A percentile compares a stretch with the other conserved stretches of the same genome.
phyloP scores from a whole-genome alignment of 2,329 filamentous ascomycete species.

The Stemphylium beticola region DNA sequence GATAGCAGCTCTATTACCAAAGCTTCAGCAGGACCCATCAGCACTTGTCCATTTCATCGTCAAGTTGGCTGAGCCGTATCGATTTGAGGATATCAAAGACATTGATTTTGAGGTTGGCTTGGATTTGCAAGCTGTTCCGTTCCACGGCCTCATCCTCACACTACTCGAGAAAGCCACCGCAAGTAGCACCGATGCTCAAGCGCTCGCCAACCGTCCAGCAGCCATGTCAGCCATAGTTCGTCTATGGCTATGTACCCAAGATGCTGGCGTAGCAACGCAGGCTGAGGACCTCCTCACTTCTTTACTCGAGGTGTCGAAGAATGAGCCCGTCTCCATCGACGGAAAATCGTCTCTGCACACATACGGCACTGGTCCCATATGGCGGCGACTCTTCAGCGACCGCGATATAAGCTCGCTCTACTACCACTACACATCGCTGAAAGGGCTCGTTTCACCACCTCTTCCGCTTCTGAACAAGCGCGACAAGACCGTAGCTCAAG shows the following conservation, averaged over 20 bases:
- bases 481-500: slow-evolving; percentile 65
- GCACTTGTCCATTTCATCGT: slow-evolving; percentile 61
- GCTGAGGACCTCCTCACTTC: slow-evolving; percentile 60
- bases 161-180: slow-evolving; percentile 63
- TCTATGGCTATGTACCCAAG: slow-evolving; percentile 64
- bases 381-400: slow-evolving; percentile 68
- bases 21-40: slow-evolving; percentile 64
- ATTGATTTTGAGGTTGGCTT: slow-evolving; percentile 64
- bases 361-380: slow-evolving; percentile 55
- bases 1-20: slow-evolving; percentile 58
- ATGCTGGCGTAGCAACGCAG: slow-evolving; percentile 62
- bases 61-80: slow-evolving; percentile 55
- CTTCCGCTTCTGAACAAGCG: slow-evolving; percentile 53
- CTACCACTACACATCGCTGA: slow-evolving; percentile 61
- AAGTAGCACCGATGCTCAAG: slow-evolving; percentile 61
- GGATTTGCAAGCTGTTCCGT: slow-evolving; percentile 53
- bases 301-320: slow-evolving; percentile 57
- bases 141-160: slow-evolving; percentile 63
- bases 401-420: slow-evolving; percentile 63
- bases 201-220: slow-evolving; percentile 63
- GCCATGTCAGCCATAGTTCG: slow-evolving; percentile 62
- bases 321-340: slow-evolving; percentile 50
- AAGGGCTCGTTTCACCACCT: slow-evolving; percentile 41
- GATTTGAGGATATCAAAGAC: slow-evolving; percentile 52
- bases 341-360: slow-evolving; percentile 32